A percentile compares a stretch with the other conserved stretches of the same genome.
Evolutionary conservation across 129 eudicot species (phyloP).

Genomic region (Arctium lappa): DNA sequence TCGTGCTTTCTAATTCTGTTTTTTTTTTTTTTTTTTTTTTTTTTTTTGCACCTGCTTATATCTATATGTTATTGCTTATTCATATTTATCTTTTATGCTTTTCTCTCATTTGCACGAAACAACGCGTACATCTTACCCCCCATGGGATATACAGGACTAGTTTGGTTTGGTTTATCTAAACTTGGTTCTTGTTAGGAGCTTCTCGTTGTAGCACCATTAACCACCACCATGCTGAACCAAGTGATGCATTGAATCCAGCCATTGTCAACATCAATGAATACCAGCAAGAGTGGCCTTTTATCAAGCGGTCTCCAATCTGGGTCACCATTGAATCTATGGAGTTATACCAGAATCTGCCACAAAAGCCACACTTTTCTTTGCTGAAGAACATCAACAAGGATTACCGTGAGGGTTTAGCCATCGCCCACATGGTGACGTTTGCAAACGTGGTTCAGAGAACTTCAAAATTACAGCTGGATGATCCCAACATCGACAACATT

Average conservation of each 20-base stretch:
- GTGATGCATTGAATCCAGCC: neutral
- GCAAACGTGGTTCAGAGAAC: conserved; percentile 22
- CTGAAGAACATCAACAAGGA: conserved; percentile 11
- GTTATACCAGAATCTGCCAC: conserved; percentile 16
- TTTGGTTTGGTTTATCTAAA: neutral
- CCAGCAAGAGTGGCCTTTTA: conserved; percentile 31
- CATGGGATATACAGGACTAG: neutral
- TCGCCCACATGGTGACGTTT: conserved; percentile 35
- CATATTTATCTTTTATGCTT: no score
- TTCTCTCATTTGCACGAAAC: no score
- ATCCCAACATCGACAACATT: conserved; percentile 15
- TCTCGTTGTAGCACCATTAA: neutral
- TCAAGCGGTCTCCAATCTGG: conserved; percentile 42
- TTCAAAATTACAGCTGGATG: conserved; percentile 15
- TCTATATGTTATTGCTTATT: neutral
- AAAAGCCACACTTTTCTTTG: conserved; percentile 43
- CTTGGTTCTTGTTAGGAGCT: neutral
- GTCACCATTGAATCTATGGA: conserved; percentile 28
- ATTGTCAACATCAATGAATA: neutral
- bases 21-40: neutral
- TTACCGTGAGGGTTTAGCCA: conserved; percentile 45
- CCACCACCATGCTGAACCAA: neutral
- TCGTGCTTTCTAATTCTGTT: neutral
- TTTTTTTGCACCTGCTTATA: neutral
- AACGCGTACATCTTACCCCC: neutral